Conservation (phyloP, 108 stramenopile species). For the Chaetoceros muelleri region DNA sequence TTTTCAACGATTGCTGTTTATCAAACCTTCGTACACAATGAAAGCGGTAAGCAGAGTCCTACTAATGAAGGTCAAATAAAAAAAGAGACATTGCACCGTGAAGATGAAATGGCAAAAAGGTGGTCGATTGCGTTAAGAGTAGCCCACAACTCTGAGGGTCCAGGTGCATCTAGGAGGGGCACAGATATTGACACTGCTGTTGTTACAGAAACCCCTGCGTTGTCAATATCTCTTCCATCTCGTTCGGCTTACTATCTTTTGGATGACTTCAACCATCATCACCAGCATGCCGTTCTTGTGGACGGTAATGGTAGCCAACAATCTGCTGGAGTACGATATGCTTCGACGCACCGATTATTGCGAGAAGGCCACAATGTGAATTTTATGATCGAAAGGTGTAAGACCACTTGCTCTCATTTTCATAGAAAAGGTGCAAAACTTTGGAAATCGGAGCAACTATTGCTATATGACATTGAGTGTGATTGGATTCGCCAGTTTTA, state of each 20-base stretch:
- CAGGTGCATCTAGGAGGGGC: slow-evolving; percentile 22
- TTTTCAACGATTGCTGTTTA: slow-evolving; percentile 68
- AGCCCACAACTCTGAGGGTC: slow-evolving; percentile 37
- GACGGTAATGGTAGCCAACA: slow-evolving; percentile 9
- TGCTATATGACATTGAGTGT: slow-evolving; percentile 42
- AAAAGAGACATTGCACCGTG: too few species aligned
- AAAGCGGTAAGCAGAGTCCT: slow-evolving; percentile 5
- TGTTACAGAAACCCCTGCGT: slow-evolving; percentile 24
- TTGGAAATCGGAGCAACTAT: slow-evolving; percentile 43
- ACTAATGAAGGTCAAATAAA: not conserved
- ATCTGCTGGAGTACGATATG: slow-evolving; percentile 20
- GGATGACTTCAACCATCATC: slow-evolving; percentile 81
- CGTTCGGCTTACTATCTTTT: slow-evolving; percentile 68
- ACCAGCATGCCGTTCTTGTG: slow-evolving; percentile 53
- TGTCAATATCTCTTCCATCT: slow-evolving; percentile 35
- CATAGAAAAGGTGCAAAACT: slow-evolving; percentile 39
- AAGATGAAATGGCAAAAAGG: slow-evolving; percentile 8
- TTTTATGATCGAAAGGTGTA: slow-evolving; percentile 21
- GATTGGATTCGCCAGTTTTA: slow-evolving; percentile 74
- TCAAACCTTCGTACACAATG: slow-evolving; percentile 27
- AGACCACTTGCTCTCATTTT: slow-evolving; percentile 15
- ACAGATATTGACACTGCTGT: slow-evolving; percentile 12
- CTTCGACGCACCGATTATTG: slow-evolving; percentile 45
- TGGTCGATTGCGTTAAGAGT: slow-evolving; percentile 50
- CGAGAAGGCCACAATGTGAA: slow-evolving; percentile 32